Base-by-base conservation (phyloP, 345 rosid species). In the Chamaenerion angustifolium region DNA sequence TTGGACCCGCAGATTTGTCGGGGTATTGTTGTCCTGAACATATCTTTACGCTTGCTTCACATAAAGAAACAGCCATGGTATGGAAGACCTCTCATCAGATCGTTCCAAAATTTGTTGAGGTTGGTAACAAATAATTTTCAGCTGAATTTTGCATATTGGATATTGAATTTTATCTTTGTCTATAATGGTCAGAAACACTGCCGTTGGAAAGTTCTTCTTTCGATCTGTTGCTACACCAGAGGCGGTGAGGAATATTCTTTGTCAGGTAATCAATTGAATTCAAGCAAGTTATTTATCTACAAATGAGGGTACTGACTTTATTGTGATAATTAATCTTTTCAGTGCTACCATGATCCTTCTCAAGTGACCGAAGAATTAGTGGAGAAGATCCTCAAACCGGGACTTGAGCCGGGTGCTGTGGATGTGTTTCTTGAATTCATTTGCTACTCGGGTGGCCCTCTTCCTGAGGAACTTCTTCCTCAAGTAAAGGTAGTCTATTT, bases 351-450 rank as follows among this genome's bases (percentile, higher is more conserved):
- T 40, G 94, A 83, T 56, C 67, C 77, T 35, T 64, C 88, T 48
- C 81, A 83, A 72, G 98, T 90, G 71, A 90, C 86, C 0, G 94
- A 90, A 43, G 95, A 90, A 56, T 72, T 90, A 45, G 86, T 90
- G 40, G 71, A 85, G 63, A 76, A 60, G 46, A 90, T 90, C 59
- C 75, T 86, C 48, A 81, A 68, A 49, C 98, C 94, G n/a, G 95
- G 95, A 56, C 92, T 90, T 3, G 76, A 86, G 75, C 85, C 95
- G 3, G 95, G 94, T 19, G 95, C 95, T 16, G 81, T 64, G 10
- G 92, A 85, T 70, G 84, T 89, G 19, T 85, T 90, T 51, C 95
- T 90, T 0, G 92, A 74, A 57, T 90, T 90, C 68, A 83, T 90
- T 10, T 85, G 98, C 73, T 90, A 90, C 69, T 90, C 95, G 0